Evolutionary conservation across 164 flowering plant species (phyloP).

Genomic region (Vitis amurensis): DNA sequence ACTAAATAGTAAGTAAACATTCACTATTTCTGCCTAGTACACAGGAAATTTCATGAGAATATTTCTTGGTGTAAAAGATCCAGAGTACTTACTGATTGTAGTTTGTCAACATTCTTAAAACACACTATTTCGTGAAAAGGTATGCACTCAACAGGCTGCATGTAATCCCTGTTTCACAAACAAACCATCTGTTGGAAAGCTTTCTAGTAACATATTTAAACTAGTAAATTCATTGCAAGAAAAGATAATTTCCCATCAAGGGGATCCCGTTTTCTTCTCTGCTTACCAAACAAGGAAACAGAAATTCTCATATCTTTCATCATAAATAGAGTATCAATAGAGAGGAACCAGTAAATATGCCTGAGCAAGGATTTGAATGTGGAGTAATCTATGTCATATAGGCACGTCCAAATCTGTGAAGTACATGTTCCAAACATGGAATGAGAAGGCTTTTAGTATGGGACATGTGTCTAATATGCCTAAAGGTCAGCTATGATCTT

Average conservation of each 20-base stretch:
- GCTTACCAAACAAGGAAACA: too few relatives aligned
- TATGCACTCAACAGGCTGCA: conserved; percentile 66
- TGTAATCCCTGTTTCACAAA: conserved; percentile 46
- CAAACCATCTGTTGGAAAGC: conserved; percentile 1
- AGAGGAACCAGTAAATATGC: not conserved
- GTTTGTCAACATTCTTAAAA: conserved; percentile 65
- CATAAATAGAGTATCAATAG: not conserved
- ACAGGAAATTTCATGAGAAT: not conserved
- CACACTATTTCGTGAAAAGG: conserved; percentile 78
- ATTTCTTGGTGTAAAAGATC: not conserved
- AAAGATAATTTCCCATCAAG: not conserved
- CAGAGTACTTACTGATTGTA: conserved; percentile 54
- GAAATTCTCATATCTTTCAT: too few relatives aligned
- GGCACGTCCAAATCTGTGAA: too few relatives aligned
- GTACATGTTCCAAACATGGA: too few relatives aligned
- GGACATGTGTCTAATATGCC: too few relatives aligned
- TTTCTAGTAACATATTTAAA: not conserved
- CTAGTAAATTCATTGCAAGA: not conserved
- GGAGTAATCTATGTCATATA: too few relatives aligned
- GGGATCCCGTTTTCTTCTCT: not conserved
- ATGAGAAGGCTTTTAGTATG: too few relatives aligned
- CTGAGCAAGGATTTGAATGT: not conserved
- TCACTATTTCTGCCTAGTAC: not conserved
- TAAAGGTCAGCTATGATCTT: too few relatives aligned
- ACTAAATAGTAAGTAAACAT: too few relatives aligned